Percentiles rank a stretch among this genome's conserved stretches.
phyloP scores from a whole-genome alignment of 176 grass and related monocot species.

The Musa itinerans region DNA sequence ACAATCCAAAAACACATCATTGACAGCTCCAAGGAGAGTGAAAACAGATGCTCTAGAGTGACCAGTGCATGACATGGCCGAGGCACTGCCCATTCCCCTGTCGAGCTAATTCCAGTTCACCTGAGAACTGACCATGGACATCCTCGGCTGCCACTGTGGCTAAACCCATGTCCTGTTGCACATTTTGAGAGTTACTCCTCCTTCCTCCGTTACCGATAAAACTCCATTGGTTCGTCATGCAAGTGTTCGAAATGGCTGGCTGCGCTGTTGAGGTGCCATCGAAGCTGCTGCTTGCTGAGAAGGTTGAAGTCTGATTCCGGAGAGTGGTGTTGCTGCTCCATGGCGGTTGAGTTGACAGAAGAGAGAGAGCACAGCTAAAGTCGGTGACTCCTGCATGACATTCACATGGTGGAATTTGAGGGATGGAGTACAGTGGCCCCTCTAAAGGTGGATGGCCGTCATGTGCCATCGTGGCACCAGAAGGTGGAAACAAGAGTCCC shows the following conservation, averaged over 20 bases:
- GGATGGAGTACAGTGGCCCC: conserved; percentile 29
- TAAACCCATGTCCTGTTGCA: conserved; percentile 46
- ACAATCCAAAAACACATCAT: too few relatives aligned
- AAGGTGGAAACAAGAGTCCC: conserved; percentile 25
- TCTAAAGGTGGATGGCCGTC: conserved; percentile 29
- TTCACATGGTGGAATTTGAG: conserved; percentile 47
- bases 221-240: conserved; percentile 23
- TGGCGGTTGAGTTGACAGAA: conserved; percentile 97
- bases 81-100: conserved; percentile 45
- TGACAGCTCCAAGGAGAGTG: too few relatives aligned
- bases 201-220: conserved; percentile 11
- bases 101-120: conserved; percentile 81
- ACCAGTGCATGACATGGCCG: neutral
- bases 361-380: conserved; percentile 99
- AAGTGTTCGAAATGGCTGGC: conserved; percentile 38
- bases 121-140: conserved; percentile 57
- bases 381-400: conserved; percentile 51
- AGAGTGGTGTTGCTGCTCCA: conserved; percentile 24
- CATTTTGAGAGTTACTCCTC: conserved; percentile 19
- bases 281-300: conserved; percentile 30
- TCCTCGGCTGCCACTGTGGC: neutral
- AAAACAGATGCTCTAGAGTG: too few relatives aligned
- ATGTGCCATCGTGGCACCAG: conserved; percentile 25
- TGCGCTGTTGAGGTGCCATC: conserved; percentile 33
- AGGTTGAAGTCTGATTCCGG: conserved; percentile 24